Evolutionary conservation across 768 basidiomycete species (phyloP), one percentile per base, ranked within the genome.

Genomic region (Rhizopogon vinicolor): DNA sequence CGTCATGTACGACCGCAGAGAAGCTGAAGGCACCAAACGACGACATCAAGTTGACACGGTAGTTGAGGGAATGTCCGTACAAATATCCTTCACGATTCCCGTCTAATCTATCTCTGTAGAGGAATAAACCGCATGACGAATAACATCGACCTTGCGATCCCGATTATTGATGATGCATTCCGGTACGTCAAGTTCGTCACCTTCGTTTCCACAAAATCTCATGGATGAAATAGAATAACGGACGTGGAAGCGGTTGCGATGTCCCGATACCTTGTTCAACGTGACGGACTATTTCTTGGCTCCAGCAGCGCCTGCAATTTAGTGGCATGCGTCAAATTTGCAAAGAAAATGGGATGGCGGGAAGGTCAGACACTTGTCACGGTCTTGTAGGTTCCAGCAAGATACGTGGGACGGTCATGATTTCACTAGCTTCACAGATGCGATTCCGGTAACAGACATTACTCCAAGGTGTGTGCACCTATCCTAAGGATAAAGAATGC

Each of bases 261-360:
- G 96, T 89, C 94, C 1, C 85, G 95, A 9, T 93, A 93, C 67
- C 81, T 99, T 18, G 93, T 97, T 4, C 76, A 87, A 49, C 77
- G 91, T 53, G 96, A 98, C 60, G 97, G 97, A 0, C 75, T 99
- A 28, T 98, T 95, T 73, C 77, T 98, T 29, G 97, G 97, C 13
- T 98, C 95, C 0, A 96, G 93, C 57, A 95, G 92, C 63, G 96
- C 97, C 0, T 95, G 93, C 67, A 99, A 98, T 65, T 78, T 99
- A 40, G 83, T 97, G n/a, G 91, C 96, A 1, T 93, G 91, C 61
- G 80, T 97, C 44, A 87, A 89, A 63, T 75, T 95, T 14, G 85
- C 81, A 2, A 85, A 84, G 62, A 81, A 82, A 64, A 77, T 83
- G 76, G 80, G 82, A 12, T 88, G 85, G 85, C 74, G 74, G 29